Conservation (phyloP, 345 rosid genomes). For the Eucalyptus tenuipes region DNA sequence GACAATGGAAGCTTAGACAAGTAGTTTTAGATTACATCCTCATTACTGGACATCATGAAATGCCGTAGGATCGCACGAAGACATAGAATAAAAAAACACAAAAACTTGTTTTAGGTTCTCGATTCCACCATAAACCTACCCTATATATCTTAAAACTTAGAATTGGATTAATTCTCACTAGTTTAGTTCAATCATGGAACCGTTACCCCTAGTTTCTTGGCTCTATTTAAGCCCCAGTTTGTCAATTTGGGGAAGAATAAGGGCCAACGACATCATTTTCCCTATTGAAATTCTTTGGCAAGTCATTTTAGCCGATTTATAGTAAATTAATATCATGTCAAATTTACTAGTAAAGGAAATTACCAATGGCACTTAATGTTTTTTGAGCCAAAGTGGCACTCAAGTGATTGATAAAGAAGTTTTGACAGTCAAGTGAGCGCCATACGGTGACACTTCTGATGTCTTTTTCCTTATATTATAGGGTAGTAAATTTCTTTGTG, state of each 20-base stretch:
- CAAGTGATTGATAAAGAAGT: background rate
- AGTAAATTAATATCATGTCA: background rate
- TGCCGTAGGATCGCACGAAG: too few relatives aligned
- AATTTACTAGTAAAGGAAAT: background rate
- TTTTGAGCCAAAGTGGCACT: background rate
- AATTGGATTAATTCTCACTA: too few relatives aligned
- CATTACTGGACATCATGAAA: too few relatives aligned
- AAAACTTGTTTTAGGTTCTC: too few relatives aligned
- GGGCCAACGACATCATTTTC: background rate
- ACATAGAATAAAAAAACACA: too few relatives aligned
- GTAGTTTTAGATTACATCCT: too few relatives aligned
- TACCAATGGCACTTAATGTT: background rate
- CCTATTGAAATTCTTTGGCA: background rate
- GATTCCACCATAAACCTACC: too few relatives aligned
- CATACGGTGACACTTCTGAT: background rate
- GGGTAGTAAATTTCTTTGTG: background rate
- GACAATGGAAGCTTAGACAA: too few relatives aligned
- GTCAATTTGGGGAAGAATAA: background rate
- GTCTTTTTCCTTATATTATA: background rate
- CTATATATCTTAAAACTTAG: too few relatives aligned
- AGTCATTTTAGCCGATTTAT: background rate
- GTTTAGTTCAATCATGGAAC: too few relatives aligned
- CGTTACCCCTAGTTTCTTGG: background rate
- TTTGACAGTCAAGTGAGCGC: background rate
- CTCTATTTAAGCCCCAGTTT: background rate